Conservation (phyloP, 2,329 filamentous ascomycete genomes). For the Colletotrichum sojae region DNA sequence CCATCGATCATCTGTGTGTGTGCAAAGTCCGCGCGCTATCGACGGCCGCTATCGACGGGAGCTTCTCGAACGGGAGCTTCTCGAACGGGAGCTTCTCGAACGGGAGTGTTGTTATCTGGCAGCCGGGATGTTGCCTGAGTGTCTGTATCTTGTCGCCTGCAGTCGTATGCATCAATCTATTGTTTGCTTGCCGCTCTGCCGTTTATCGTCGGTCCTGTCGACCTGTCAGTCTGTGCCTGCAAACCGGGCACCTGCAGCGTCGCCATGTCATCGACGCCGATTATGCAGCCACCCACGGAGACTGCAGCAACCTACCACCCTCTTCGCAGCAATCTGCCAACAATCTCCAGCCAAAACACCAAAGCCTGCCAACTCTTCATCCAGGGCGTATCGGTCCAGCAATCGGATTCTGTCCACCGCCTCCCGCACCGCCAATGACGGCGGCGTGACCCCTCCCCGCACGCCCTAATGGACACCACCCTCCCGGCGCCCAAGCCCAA, state of each 20-base stretch:
- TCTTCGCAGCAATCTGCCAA: neutral
- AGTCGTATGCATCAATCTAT: too few species aligned
- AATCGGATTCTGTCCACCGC: constrained; percentile 26
- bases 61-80: constrained; percentile 11
- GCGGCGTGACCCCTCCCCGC: constrained; percentile 31
- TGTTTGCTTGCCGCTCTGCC: too few species aligned
- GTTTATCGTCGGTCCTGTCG: too few species aligned
- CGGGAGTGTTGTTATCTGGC: neutral
- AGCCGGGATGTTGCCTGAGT: too few species aligned
- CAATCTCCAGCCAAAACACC: too few species aligned
- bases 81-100: constrained; percentile 1
- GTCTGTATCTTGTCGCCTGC: too few species aligned
- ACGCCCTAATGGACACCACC: constrained; percentile 33
- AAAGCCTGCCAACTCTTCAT: too few species aligned
- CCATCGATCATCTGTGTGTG: too few species aligned
- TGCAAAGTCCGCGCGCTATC: neutral
- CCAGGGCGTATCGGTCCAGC: neutral
- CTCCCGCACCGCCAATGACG: constrained; percentile 24
- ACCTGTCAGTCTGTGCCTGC: neutral
- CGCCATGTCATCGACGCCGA: constrained; percentile 7
- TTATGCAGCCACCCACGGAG: neutral
- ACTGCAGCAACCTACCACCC: neutral
- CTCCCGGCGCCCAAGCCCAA: constrained; percentile 14
- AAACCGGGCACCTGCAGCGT: constrained; percentile 29
- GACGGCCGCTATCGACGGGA: constrained; percentile 3